Conservation (phyloP, 1,284 basidiomycete genomes). For the Rugosomyces carneus region DNA sequence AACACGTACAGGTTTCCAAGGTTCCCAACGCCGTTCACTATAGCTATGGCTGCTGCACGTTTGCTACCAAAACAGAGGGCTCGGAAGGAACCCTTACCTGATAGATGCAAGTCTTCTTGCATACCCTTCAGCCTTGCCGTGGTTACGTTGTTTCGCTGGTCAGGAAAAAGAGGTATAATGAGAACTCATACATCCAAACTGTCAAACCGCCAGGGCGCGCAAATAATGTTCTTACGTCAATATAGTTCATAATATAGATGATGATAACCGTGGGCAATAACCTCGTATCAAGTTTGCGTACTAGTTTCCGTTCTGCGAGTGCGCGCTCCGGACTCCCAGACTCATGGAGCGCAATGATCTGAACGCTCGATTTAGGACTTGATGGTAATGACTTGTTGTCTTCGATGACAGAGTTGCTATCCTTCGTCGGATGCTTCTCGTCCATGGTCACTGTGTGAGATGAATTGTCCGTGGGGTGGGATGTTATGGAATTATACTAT, state of each 20-base stretch:
- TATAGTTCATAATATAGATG: conserved; percentile 66
- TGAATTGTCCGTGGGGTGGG: too few species aligned
- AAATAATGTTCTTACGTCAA: too few species aligned
- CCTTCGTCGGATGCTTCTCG: too few species aligned
- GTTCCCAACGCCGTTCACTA: conserved; percentile 32
- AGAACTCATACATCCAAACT: too few species aligned
- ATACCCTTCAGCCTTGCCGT: conserved; percentile 57
- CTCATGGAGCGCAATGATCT: background rate
- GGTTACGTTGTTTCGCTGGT: conserved; percentile 52
- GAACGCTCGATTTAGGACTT: background rate
- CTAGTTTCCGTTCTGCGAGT: conserved; percentile 34
- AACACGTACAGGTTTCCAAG: conserved; percentile 27
- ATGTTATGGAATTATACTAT: too few species aligned
- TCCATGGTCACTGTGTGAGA: background rate
- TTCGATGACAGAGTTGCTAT: too few species aligned
- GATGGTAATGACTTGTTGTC: too few species aligned
- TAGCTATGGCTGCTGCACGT: conserved; percentile 31
- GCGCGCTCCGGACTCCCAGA: conserved; percentile 19
- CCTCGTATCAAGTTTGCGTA: conserved; percentile 53
- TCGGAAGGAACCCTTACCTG: too few species aligned
- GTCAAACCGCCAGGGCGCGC: too few species aligned
- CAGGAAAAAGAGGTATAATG: background rate
- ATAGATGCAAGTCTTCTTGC: conserved; percentile 47
- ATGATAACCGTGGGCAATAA: conserved; percentile 55
- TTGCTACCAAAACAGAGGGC: conserved; percentile 25